Base-by-base conservation (phyloP, 2,329 filamentous ascomycete genomes). In the Ophiostoma populinum region DNA sequence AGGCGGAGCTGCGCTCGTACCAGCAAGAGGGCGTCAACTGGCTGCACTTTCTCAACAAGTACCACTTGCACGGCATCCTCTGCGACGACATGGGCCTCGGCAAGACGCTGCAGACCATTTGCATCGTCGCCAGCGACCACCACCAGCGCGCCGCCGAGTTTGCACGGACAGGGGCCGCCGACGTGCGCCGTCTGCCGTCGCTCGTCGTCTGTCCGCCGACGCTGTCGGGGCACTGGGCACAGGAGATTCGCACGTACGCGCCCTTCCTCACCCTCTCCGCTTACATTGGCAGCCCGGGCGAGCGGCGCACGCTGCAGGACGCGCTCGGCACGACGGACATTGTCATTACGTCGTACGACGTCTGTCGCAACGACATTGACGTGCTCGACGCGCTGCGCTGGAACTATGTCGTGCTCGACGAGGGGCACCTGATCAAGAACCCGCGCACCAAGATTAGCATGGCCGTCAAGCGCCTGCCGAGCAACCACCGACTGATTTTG, bases 71-170 rank as follows among this genome's bases (percentile, higher is more conserved):
- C 47, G 90, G 90, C 32, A 94, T 98, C 55, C 80, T 98, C 40
- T 98, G 90, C 52, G 90, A 98, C 50, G 90, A 98, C 54, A 98
- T 98, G 90, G 90, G 90, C 49, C 78, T 98, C 19, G 90, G 90
- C 33, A 98, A 98, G 61, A 98, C 90, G 2, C 61, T 98, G 9
- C 90, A 98, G 54, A 98, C 92, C 0, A 71, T 98, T 16, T 98
- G 90, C 55, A 98, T 98, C 49, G 86, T 98, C 28, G 87, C 90
- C 8, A 95, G 86, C 56, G 90, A 98, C 52, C 90, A 98, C 51
- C 87, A 98, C 53, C 66, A 92, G 50, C 76, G 90, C 41, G 83
- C 82, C 1, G 82, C 94, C 50, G 85, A 95, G 50, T 95, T 78
- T 52, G 75, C 75, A 19, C 83, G 79, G 55, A 92, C 86, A 0